These are phyloP conservation scores for Apiotrichum brassicae DNA, from an alignment of 1,284 basidiomycete species.

Conservation along the genomic window DNA sequence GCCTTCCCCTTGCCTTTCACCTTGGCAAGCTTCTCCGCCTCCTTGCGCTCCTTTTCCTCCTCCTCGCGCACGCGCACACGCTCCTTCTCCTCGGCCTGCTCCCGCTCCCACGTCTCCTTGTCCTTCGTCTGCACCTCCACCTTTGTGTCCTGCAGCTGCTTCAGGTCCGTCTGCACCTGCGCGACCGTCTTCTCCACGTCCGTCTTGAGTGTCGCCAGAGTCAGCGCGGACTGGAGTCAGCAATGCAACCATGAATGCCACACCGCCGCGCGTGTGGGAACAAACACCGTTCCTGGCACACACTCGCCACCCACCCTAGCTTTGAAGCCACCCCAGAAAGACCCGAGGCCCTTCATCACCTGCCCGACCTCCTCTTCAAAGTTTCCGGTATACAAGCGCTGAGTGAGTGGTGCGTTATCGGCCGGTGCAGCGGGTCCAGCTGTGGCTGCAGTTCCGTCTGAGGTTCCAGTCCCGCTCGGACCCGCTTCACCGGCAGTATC, in stretches of 20 bases:
- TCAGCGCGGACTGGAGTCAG: slow-evolving; percentile 60
- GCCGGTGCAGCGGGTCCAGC: not conserved
- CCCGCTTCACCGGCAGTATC: not conserved
- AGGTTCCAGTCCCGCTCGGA: not conserved
- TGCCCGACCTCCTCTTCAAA: slow-evolving; percentile 79
- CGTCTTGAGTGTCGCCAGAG: slow-evolving; percentile 64
- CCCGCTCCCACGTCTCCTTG: slow-evolving; percentile 24
- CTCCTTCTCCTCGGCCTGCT: slow-evolving; percentile 25
- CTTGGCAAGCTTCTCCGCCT: slow-evolving; percentile 6
- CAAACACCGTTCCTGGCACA: not conserved
- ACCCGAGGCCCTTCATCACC: slow-evolving; percentile 69
- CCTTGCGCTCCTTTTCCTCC: slow-evolving; percentile 23
- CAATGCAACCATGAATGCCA: not conserved
- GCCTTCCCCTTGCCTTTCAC: slow-evolving; percentile 36
- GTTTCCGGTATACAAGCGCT: slow-evolving; percentile 22
- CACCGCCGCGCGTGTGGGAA: not conserved
- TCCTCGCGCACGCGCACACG: slow-evolving; percentile 6
- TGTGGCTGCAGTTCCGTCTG: not conserved
- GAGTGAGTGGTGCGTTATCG: not conserved
- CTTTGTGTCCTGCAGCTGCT: slow-evolving; percentile 41
- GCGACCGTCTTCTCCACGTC: slow-evolving; percentile 68
- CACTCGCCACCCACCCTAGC: slow-evolving; percentile 60
- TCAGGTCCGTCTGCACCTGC: slow-evolving; percentile 75
- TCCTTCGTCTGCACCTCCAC: slow-evolving; percentile 41
- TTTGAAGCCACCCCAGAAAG: slow-evolving; percentile 79